A percentile compares a stretch with the other conserved stretches of the same genome.
Conservation (phyloP, 805 yeast genomes). For the Helenozyma baotianmanensis region DNA sequence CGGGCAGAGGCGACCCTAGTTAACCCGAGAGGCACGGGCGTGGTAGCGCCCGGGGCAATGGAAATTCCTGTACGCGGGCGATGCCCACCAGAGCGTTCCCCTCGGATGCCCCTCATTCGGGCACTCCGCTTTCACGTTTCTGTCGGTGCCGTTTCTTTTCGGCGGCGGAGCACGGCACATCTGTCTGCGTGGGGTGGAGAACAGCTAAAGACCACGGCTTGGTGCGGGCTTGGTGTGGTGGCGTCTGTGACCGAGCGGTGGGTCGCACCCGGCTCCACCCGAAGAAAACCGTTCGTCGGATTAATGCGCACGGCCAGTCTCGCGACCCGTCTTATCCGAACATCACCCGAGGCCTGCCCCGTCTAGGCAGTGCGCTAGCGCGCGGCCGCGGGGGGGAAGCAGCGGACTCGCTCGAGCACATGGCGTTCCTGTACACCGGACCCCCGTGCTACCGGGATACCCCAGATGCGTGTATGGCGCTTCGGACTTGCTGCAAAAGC, state of each 20-base stretch:
- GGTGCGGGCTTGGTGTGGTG: too few relatives aligned
- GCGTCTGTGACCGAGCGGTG: too few relatives aligned
- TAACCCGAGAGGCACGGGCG: slow-evolving; percentile 8
- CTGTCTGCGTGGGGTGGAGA: too few relatives aligned
- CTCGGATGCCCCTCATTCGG: slow-evolving; percentile 4
- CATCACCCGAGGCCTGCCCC: slow-evolving; percentile 6
- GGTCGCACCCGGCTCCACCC: slow-evolving; percentile 9
- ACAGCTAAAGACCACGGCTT: too few relatives aligned
- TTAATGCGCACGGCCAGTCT: slow-evolving; percentile 1
- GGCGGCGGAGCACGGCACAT: too few relatives aligned
- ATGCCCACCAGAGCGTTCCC: slow-evolving; percentile 6
- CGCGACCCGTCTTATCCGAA: slow-evolving; percentile 5
- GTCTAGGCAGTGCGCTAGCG: too few relatives aligned
- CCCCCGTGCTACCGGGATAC: slow-evolving; percentile 12
- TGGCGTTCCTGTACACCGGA: slow-evolving; percentile 3
- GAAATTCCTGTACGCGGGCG: slow-evolving; percentile 5
- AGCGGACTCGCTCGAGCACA: neutral
- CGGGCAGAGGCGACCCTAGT: slow-evolving; percentile 2
- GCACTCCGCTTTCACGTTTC: too few relatives aligned
- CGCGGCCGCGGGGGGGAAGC: slow-evolving; percentile 1
- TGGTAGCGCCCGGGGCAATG: slow-evolving; percentile 3
- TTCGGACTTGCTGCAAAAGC: slow-evolving; percentile 14
- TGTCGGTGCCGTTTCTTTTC: too few relatives aligned
- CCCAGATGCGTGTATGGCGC: slow-evolving; percentile 17
- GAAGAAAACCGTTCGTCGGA: slow-evolving; percentile 6